Base-by-base conservation (phyloP, 257 asterid species). In the Nicotiana otophora region DNA sequence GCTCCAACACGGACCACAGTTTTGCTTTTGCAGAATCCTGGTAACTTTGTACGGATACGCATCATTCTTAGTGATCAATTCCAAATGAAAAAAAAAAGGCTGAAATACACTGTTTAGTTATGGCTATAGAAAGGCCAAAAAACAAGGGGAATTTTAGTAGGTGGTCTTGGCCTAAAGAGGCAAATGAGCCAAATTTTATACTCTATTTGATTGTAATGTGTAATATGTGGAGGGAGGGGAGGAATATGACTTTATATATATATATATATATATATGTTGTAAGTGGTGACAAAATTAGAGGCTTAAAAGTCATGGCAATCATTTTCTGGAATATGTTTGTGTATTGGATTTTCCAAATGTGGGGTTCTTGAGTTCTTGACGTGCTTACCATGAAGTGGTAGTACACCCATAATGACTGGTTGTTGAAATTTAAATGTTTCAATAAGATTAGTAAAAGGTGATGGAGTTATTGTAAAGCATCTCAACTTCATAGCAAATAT, bases 371-470 rank as follows among this genome's bases (percentile, higher is more conserved):
- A 28, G 55, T 23, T 58, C 48, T 54, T 57, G 81, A 94, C 93
- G 96, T 92, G 95, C 88, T 82, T 83, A 55, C 84, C 92, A 90
- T 86, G 83, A 88, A 84, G 74, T 81, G 17, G 39, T 33, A 34
- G 61, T 72, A 84, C 88, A 85, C 82, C 48, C 83, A 33, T 46
- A n/a, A 46, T 67, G 88, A 87, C 81, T 66, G 76, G 62, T 80
- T 74, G 88, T 88, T 10, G 90, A 77, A 83, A 42, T 42, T 82
- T 57, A 72, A 81, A 78, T 66, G 77, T 80, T 9, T 39, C 30
- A 1, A 28, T 28, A 2, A 28, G 30, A 28, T 2, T 28, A 28
- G 30, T 28, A 28, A 28, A 28, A 28, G 30, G 30, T 28, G 30
- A 28, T 28, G 30, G 30, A 1, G 30, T 28, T 28, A 28, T 28